phyloP scores from a whole-genome alignment of 495 filamentous ascomycete species.

The Daldinia concentrica region DNA sequence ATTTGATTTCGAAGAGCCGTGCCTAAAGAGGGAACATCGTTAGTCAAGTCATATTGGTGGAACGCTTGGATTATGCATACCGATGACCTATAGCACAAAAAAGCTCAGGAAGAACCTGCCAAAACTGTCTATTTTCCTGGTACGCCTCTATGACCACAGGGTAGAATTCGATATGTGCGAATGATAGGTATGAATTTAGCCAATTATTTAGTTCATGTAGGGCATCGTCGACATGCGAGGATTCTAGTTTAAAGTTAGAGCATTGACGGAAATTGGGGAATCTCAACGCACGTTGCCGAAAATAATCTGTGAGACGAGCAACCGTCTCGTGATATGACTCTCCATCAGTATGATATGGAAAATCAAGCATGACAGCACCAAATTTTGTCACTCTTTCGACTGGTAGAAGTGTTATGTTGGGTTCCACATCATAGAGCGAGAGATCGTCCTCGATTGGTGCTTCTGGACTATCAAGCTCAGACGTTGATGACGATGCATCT shows the following conservation, averaged over 20 bases:
- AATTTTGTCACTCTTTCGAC: conserved; percentile 31
- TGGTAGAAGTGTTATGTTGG: conserved; percentile 38
- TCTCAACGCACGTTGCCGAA: conserved; percentile 50
- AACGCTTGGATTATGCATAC: conserved; percentile 27
- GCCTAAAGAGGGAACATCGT: conserved; percentile 16
- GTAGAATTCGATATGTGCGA: conserved; percentile 36
- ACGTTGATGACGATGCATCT: conserved; percentile 49
- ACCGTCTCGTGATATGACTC: conserved; percentile 54
- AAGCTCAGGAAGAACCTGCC: conserved; percentile 40
- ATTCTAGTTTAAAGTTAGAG: conserved; percentile 44
- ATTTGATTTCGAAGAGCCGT: conserved; percentile 27
- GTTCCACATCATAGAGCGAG: conserved; percentile 35
- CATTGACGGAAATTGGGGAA: conserved; percentile 7
- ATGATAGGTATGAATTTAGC: conserved; percentile 55
- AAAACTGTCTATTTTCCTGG: conserved; percentile 49
- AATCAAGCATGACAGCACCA: conserved; percentile 46
- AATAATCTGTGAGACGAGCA: conserved; percentile 47
- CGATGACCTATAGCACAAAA: conserved; percentile 37
- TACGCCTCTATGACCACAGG: conserved; percentile 49
- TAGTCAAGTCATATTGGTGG: conserved; percentile 1
- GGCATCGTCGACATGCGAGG: conserved; percentile 50
- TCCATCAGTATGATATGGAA: conserved; percentile 53
- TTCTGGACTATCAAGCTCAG: conserved; percentile 52
- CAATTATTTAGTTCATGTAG: conserved; percentile 52
- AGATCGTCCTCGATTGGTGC: conserved; percentile 49